phyloP scores from a whole-genome alignment of 139 green algal genomes.

The Auxenochlorella pyrenoidosa region DNA sequence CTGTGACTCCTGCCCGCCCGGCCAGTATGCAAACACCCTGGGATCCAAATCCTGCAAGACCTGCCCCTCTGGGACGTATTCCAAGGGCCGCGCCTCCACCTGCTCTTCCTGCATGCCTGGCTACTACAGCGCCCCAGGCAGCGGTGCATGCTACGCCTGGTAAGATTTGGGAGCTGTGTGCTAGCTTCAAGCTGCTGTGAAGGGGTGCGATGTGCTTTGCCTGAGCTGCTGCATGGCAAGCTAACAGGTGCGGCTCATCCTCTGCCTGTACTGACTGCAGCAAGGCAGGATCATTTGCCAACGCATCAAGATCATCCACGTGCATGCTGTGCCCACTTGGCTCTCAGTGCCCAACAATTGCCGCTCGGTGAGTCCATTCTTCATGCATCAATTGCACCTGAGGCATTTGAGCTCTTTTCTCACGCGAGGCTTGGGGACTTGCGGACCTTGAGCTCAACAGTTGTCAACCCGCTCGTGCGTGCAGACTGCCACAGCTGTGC shows the following conservation, averaged over 20 bases:
- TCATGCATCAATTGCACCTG: too few species aligned
- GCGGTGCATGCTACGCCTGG: conserved; percentile 7
- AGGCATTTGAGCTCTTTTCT: too few species aligned
- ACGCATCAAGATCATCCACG: background rate
- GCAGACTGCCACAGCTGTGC: too few species aligned
- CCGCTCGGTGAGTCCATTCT: too few species aligned
- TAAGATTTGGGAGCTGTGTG: background rate
- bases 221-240: background rate
- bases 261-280: too few species aligned
- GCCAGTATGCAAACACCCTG: conserved; percentile 15
- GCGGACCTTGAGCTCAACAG: too few species aligned
- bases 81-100: background rate
- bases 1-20: conserved; percentile 9
- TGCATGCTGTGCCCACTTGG: background rate
- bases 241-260: too few species aligned
- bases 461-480: too few species aligned
- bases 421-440: too few species aligned
- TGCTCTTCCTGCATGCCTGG: background rate
- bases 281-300: background rate
- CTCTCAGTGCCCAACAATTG: background rate
- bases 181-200: background rate
- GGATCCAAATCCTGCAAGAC: conserved; percentile 22
- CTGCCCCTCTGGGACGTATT: conserved; percentile 25
- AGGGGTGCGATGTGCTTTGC: background rate
- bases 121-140: conserved; percentile 6